Percentiles rank a stretch among this genome's conserved stretches.
Evolutionary conservation across 441 rosid genomes (phyloP).

Genomic region (Aquilaria agallochum): DNA sequence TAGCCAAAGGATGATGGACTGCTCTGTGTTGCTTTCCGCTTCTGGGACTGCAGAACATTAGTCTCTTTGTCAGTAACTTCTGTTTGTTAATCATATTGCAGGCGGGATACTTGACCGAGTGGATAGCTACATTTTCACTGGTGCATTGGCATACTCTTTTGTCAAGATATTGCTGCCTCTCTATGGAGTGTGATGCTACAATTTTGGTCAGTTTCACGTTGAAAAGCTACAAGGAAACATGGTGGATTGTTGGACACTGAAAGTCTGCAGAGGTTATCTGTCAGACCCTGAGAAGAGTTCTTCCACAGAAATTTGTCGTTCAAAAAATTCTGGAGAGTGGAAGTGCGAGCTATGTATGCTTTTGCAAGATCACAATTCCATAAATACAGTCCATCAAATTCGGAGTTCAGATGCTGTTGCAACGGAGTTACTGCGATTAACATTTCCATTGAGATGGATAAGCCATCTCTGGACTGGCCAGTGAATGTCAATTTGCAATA

Average conservation of each 20-base stretch:
- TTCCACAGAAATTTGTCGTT: not conserved
- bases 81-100: conserved; percentile 18
- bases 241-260: not conserved
- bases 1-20: too few species aligned
- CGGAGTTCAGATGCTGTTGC: too few species aligned
- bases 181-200: conserved; percentile 56
- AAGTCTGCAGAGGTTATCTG: conserved; percentile 5
- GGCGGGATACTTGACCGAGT: conserved; percentile 93
- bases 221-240: not conserved
- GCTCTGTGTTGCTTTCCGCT: too few species aligned
- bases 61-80: not conserved
- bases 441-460: too few species aligned
- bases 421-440: too few species aligned
- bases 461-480: too few species aligned
- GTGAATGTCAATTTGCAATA: too few species aligned
- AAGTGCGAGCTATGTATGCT: not conserved
- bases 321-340: conserved; percentile 8
- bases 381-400: too few species aligned
- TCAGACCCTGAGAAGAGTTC: not conserved
- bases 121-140: conserved; percentile 93
- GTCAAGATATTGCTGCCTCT: conserved; percentile 68
- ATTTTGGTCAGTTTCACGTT: conserved; percentile 3
- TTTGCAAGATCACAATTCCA: too few species aligned
- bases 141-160: conserved; percentile 84
- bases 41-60: not conserved